Evolutionary conservation across 2,329 filamentous ascomycete genomes (phyloP).

Genomic region (Diaporthe eres): DNA sequence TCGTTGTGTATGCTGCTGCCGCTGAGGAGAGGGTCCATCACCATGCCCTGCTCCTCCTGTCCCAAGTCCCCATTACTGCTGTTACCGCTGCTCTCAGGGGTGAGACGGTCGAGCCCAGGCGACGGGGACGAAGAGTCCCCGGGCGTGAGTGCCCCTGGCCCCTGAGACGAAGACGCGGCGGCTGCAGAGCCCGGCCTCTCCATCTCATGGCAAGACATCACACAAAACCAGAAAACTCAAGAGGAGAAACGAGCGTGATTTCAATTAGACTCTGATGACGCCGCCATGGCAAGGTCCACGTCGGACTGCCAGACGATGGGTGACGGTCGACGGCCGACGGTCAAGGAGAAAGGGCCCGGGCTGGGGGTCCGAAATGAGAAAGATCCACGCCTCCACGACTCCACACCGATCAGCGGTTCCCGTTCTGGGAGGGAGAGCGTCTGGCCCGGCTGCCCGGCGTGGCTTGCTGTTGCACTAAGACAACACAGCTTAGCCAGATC

Average conservation of each 20-base stretch:
- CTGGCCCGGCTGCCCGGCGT: slow-evolving; percentile 15
- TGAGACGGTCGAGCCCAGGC: slow-evolving; percentile 41
- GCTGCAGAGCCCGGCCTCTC: not conserved
- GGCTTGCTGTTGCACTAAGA: slow-evolving; percentile 15
- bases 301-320: not conserved
- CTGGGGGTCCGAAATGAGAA: slow-evolving; percentile 11
- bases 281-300: slow-evolving; percentile 16
- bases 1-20: not conserved
- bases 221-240: not conserved
- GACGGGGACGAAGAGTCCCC: slow-evolving; percentile 26
- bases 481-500: slow-evolving; percentile 16
- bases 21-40: slow-evolving; percentile 26
- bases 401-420: slow-evolving; percentile 13
- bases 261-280: not conserved
- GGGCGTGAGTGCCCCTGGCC: not conserved
- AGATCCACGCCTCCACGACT: slow-evolving; percentile 18
- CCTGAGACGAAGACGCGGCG: not conserved
- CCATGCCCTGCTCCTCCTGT: not conserved
- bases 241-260: not conserved
- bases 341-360: not conserved
- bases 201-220: not conserved
- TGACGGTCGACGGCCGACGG: not conserved
- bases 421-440: not conserved
- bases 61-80: slow-evolving; percentile 37
- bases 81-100: slow-evolving; percentile 44